Conservation (phyloP, 164 flowering plant species). For the Pachysandra terminalis region DNA sequence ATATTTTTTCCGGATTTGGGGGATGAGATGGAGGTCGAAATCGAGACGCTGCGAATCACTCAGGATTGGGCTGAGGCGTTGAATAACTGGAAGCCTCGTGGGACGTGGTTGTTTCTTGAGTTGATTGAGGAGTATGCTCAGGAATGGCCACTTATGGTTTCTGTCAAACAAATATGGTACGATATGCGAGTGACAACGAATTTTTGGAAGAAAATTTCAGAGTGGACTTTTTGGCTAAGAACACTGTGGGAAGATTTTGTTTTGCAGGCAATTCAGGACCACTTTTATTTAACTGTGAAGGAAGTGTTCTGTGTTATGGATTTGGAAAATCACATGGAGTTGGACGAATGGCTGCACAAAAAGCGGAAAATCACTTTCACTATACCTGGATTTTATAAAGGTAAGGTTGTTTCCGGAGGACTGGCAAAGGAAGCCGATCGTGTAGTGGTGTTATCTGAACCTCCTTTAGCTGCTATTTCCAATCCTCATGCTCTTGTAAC, state of each 20-base stretch:
- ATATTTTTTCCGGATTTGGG: conserved; percentile 89
- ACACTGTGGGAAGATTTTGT: conserved; percentile 39
- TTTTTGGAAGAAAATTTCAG: conserved; percentile 24
- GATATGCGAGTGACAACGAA: conserved; percentile 31
- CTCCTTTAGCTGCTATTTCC: conserved; percentile 5
- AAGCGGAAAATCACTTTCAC: conserved; percentile 13
- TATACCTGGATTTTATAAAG: conserved; percentile 15
- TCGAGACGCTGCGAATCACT: conserved; percentile 29
- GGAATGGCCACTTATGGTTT: conserved; percentile 26
- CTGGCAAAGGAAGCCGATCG: conserved; percentile 10
- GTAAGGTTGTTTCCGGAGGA: conserved; percentile 5
- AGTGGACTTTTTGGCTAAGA: conserved; percentile 44
- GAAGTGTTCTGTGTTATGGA: conserved; percentile 3
- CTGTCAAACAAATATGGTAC: conserved; percentile 64
- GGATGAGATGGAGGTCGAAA: conserved; percentile 31
- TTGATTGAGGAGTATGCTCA: conserved; percentile 36
- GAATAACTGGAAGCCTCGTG: conserved; percentile 45
- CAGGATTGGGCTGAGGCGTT: conserved; percentile 55
- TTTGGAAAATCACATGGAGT: too few relatives aligned
- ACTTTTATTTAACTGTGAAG: conserved; percentile 13
- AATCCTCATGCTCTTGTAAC: neutral
- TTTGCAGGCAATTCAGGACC: conserved; percentile 23
- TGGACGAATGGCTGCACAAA: conserved; percentile 13
- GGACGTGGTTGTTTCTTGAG: conserved; percentile 55
- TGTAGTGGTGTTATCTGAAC: conserved; percentile 8